These are phyloP conservation scores for Westerdykella sp. DNA, from an alignment of 2,329 filamentous ascomycete genomes.

Conservation along the genomic window DNA sequence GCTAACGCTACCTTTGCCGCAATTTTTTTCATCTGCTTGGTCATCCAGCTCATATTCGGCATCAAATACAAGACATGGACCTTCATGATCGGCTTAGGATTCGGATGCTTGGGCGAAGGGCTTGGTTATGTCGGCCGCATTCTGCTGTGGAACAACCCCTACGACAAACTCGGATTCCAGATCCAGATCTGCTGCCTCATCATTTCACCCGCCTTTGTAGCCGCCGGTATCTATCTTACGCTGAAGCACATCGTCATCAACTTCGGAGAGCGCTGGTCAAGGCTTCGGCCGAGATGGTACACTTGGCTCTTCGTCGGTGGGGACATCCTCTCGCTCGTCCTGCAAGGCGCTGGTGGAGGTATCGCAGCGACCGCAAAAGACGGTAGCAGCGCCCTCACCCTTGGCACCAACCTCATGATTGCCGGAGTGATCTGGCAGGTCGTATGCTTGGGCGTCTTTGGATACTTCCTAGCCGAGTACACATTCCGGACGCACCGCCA, in stretches of 20 bases:
- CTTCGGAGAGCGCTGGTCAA: constrained; percentile 41
- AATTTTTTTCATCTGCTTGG: constrained; percentile 46
- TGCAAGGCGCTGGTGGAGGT: constrained; percentile 54
- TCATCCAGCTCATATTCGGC: constrained; percentile 47
- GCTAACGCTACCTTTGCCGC: constrained; percentile 50
- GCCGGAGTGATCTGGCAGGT: constrained; percentile 55
- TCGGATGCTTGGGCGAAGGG: constrained; percentile 47
- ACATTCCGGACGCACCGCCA: constrained; percentile 24
- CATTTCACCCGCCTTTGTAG: constrained; percentile 52
- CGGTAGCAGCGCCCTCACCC: constrained; percentile 34
- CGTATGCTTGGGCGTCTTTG: constrained; percentile 46
- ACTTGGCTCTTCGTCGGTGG: constrained; percentile 56
- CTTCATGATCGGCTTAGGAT: constrained; percentile 45
- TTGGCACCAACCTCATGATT: constrained; percentile 53
- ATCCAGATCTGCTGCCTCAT: constrained; percentile 54
- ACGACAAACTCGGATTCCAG: constrained; percentile 42
- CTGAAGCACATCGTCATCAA: constrained; percentile 53
- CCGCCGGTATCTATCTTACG: constrained; percentile 51
- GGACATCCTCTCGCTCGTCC: constrained; percentile 52
- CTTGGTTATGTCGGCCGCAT: constrained; percentile 53
- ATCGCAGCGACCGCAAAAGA: constrained; percentile 48
- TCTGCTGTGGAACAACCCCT: constrained; percentile 50
- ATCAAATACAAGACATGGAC: constrained; percentile 51
- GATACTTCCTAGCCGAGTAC: constrained; percentile 37
- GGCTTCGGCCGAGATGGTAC: constrained; percentile 39